These are phyloP conservation scores for Saccharomyces mikatae DNA, from an alignment of 805 yeast species.

Conservation along the genomic window DNA sequence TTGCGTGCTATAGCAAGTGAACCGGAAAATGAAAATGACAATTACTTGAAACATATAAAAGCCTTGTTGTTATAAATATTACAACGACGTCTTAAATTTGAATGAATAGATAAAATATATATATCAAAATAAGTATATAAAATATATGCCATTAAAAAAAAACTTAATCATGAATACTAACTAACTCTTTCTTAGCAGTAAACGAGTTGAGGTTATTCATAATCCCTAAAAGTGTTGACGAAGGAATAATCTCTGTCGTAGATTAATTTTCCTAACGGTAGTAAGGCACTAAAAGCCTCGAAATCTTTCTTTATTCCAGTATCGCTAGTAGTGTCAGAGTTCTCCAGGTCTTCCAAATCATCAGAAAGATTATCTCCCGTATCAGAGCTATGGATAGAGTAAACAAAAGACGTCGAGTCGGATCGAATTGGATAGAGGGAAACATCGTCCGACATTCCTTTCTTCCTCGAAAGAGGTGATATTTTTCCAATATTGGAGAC, in stretches of 20 bases:
- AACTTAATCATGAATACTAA: not conserved
- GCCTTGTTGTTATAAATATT: conserved; percentile 12
- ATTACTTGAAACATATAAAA: conserved; percentile 16
- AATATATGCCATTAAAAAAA: not conserved
- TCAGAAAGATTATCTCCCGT: not conserved
- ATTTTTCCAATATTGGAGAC: not conserved
- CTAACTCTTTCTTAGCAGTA: not conserved
- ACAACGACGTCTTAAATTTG: not conserved
- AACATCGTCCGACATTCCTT: not conserved
- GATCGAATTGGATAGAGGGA: not conserved
- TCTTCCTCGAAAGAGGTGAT: not conserved
- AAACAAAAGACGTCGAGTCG: not conserved
- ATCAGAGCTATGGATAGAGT: not conserved
- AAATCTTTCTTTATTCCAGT: not conserved
- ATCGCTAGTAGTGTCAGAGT: not conserved
- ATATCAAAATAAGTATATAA: not conserved
- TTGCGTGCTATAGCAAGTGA: conserved; percentile 13
- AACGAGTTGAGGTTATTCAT: not conserved
- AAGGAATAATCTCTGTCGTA: conserved; percentile 42
- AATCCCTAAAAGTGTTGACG: conserved; percentile 17
- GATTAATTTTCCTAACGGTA: conserved; percentile 49
- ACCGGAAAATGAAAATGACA: conserved; percentile 7
- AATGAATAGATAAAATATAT: not conserved
- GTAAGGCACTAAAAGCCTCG: conserved; percentile 32
- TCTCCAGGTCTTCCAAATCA: not conserved